Evolutionary conservation across 2,329 filamentous ascomycete genomes (phyloP).

Genomic region (Acrodontium crateriforme): DNA sequence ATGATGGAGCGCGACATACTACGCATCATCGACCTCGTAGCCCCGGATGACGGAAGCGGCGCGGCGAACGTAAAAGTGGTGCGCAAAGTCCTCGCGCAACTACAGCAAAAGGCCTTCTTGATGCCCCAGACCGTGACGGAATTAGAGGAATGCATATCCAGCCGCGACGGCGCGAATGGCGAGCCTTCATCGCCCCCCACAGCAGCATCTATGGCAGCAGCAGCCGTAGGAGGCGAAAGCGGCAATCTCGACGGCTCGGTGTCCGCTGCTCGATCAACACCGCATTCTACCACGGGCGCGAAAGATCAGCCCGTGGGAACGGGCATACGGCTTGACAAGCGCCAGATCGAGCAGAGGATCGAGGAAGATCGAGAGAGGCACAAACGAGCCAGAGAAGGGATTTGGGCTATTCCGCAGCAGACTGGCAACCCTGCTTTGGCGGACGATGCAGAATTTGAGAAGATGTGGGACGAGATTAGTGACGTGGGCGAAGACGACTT

Average conservation of each 20-base stretch:
- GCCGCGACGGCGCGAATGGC: constrained; percentile 43
- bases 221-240: background rate
- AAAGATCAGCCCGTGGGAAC: constrained; percentile 2
- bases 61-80: constrained; percentile 83
- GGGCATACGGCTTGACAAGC: constrained; percentile 53
- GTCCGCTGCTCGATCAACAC: constrained; percentile 9
- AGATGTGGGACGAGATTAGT: constrained; percentile 75
- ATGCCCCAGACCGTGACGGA: constrained; percentile 60
- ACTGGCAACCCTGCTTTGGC: constrained; percentile 40
- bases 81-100: constrained; percentile 48
- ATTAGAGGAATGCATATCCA: constrained; percentile 71
- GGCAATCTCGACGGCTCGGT: constrained; percentile 1
- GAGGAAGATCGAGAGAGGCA: constrained; percentile 94
- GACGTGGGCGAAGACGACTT: constrained; percentile 81
- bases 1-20: constrained; percentile 95
- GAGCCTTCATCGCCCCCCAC: constrained; percentile 7
- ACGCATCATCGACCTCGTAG: constrained; percentile 80
- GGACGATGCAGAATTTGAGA: constrained; percentile 58
- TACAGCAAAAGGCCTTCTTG: constrained; percentile 55
- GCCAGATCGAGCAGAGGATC: constrained; percentile 87
- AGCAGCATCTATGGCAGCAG: background rate
- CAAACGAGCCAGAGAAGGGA: constrained; percentile 79
- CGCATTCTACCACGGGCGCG: constrained; percentile 11
- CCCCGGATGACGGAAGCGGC: constrained; percentile 71
- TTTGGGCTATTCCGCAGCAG: constrained; percentile 59